Conservation (phyloP, 441 rosid genomes). For the Adansonia madagascariensis region DNA sequence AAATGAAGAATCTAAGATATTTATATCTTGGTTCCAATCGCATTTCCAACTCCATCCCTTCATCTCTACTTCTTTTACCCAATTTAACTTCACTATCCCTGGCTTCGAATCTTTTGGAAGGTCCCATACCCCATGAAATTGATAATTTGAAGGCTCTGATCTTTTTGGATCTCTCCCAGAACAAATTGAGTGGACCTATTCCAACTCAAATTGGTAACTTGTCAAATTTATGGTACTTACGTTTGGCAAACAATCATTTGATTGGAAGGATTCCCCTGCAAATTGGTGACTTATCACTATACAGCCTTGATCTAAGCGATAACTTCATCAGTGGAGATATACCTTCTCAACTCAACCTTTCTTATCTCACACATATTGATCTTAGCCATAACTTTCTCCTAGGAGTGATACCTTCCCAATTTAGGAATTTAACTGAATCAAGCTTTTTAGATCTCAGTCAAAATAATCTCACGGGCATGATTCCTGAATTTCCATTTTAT, state of each 20-base stretch:
- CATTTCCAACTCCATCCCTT: not conserved
- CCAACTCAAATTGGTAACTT: constrained; percentile 1
- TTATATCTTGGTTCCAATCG: not conserved
- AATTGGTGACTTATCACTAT: not conserved
- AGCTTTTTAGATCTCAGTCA: not conserved
- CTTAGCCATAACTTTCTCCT: not conserved
- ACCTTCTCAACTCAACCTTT: not conserved
- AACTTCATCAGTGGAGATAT: too few species aligned
- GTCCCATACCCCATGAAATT: constrained; percentile 5
- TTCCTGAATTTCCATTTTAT: not conserved
- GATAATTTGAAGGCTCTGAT: not conserved
- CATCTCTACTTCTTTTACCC: not conserved
- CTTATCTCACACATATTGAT: not conserved
- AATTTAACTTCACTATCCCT: not conserved
- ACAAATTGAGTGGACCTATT: constrained; percentile 14
- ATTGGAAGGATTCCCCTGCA: constrained; percentile 10
- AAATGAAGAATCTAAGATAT: not conserved
- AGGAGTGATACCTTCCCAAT: not conserved
- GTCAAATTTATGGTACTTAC: not conserved
- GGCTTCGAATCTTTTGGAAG: not conserved
- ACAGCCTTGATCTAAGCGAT: not conserved
- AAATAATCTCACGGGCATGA: not conserved
- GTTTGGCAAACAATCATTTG: not conserved
- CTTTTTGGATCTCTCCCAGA: not conserved
- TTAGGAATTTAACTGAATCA: not conserved